These are phyloP conservation scores for Stromatinia cepivora DNA, from an alignment of 2,329 filamentous ascomycete genomes.

Conservation along the genomic window DNA sequence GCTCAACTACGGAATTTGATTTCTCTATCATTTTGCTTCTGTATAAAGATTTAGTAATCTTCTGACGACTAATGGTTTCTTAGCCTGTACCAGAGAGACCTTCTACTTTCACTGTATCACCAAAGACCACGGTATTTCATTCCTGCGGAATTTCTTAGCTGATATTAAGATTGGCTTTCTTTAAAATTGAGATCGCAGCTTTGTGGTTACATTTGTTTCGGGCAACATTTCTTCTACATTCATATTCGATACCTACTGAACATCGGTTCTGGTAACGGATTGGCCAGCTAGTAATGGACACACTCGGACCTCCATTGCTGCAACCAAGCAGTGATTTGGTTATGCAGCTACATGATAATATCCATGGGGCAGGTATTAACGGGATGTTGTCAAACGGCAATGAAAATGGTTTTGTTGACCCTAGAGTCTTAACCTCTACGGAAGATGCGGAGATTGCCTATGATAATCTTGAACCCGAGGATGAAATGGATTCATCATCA, in stretches of 20 bases:
- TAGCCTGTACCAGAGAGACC: not conserved
- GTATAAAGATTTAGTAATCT: not conserved
- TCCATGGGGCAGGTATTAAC: constrained; percentile 7
- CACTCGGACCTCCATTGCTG: constrained; percentile 16
- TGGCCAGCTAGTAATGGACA: not conserved
- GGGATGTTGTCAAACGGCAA: constrained; percentile 27
- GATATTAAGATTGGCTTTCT: not conserved
- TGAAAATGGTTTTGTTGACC: constrained; percentile 34
- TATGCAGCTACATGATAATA: constrained; percentile 29
- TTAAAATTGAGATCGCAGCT: not conserved
- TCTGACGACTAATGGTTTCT: constrained; percentile 10
- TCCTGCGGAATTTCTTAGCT: not conserved
- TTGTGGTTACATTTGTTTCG: not conserved
- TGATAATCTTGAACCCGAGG: constrained; percentile 23
- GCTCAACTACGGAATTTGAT: no score
- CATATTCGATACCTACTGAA: not conserved
- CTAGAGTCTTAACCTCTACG: constrained; percentile 29
- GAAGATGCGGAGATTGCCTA: constrained; percentile 25
- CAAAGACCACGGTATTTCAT: not conserved
- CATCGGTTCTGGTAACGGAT: not conserved
- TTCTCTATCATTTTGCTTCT: not conserved
- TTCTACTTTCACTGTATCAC: not conserved
- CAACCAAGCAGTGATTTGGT: constrained; percentile 30
- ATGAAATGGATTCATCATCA: constrained; percentile 27
- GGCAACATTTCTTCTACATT: not conserved